A percentile compares a stretch with the other conserved stretches of the same genome.
phyloP scores from a whole-genome alignment of 2,329 filamentous ascomycete species.

The Cladosporium colombiae region DNA sequence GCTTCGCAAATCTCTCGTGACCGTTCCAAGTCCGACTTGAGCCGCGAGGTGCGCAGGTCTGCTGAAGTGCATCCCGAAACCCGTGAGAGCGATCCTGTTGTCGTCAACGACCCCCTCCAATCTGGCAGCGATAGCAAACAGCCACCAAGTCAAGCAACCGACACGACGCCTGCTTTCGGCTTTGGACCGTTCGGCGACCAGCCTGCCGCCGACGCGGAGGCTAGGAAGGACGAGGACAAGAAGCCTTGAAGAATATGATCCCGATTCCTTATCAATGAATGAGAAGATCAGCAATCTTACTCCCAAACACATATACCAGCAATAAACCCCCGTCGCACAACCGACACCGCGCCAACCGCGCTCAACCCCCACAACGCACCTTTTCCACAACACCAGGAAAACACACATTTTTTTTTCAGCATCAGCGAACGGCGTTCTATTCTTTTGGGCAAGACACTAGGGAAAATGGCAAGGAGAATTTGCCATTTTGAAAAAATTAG shows the following conservation, averaged over 20 bases:
- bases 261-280: neutral
- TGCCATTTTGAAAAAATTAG: neutral
- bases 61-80: conserved; percentile 53
- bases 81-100: conserved; percentile 48
- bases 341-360: neutral
- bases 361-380: neutral
- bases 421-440: neutral
- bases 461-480: neutral
- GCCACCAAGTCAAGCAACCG: conserved; percentile 47
- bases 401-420: neutral
- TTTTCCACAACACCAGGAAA: neutral
- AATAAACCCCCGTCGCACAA: neutral
- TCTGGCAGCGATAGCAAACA: conserved; percentile 23
- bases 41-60: conserved; percentile 40
- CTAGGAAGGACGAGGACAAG: conserved; percentile 17
- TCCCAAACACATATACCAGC: neutral
- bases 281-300: neutral
- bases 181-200: conserved; percentile 46
- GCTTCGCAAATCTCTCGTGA: conserved; percentile 40
- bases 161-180: conserved; percentile 47
- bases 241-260: conserved; percentile 38
- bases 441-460: neutral
- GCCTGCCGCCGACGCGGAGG: conserved; percentile 26
- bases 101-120: conserved; percentile 45
- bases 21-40: conserved; percentile 35